Evolutionary conservation across 2,329 filamentous ascomycete genomes (phyloP), one percentile per base, ranked within the genome.

Genomic region (Ceratocystis variospora): DNA sequence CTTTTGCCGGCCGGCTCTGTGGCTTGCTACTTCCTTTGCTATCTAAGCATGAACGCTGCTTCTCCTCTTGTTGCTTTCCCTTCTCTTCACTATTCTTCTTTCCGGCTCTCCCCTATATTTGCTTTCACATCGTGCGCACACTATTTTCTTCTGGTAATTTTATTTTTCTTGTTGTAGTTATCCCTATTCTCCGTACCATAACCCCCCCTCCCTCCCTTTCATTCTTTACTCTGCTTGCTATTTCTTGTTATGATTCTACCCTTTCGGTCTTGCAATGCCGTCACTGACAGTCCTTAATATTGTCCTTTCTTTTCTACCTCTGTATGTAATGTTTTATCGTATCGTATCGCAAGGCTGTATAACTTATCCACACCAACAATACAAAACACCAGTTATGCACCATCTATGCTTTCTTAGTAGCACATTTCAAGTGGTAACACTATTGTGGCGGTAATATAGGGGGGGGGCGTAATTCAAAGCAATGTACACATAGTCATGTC

Each of bases 331-430:
- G 6, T 10, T 25, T 7, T 10, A 5, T 53, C 25, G 48, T 53
- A 48, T 53, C 25, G 48, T 53, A 48, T n/a, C 17, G 46, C 46
- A 53, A 28, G 19, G 22, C 48, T 28, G 48, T 25, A 53, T 25
- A 53, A 53, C 48, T 53, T 53, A 25, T 25, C 22, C 55, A 33
- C 3, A 7, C 3, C 55, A 31, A 5, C 7, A 59, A 59, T 59
- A 59, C 15, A 59, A 15, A 59, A 59, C 37, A 41, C 10, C 48
- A 59, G 28, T 59, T 59, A 59, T 59, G 28, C 55, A 59, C 28
- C 8, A n/a, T n/a, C 28, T 25, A 12, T 31, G n/a, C 25, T 15
- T 25, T 2, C 25, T 25, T 28, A 8, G n/a, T 19, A 10, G 6
- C 22, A 5, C n/a, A 22, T 57, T 25, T 33, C 28, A 59, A 19